A percentile compares a stretch with the other conserved stretches of the same genome.
These are phyloP conservation scores for Fusarium tricinctum DNA, from an alignment of 2,329 filamentous ascomycete genomes.

Conservation along the genomic window DNA sequence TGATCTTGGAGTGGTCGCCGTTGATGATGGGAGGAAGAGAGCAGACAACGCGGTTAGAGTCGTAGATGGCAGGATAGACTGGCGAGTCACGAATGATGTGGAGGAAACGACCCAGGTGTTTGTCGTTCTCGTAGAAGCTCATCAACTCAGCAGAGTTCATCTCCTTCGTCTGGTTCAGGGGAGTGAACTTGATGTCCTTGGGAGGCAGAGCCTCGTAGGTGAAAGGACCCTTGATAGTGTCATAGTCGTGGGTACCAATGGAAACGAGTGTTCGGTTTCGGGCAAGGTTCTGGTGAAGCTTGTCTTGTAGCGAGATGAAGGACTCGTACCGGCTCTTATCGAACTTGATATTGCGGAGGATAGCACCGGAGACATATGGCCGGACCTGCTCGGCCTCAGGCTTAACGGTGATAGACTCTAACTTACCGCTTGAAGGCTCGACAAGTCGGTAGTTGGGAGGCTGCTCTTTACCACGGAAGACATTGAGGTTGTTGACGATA, in stretches of 20 bases:
- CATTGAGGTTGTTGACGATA: conserved; percentile 94
- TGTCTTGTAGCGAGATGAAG: conserved; percentile 98
- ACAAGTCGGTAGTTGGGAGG: conserved; percentile 85
- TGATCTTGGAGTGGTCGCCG: conserved; percentile 96
- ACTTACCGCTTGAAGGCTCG: conserved; percentile 77
- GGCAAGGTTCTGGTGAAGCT: conserved; percentile 95
- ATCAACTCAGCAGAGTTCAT: conserved; percentile 93
- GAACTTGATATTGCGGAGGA: conserved; percentile 92
- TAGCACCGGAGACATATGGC: conserved; percentile 89
- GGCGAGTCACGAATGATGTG: conserved; percentile 95
- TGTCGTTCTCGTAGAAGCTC: conserved; percentile 95
- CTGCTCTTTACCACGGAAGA: conserved; percentile 84
- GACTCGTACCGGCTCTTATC: conserved; percentile 92
- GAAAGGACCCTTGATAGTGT: conserved; percentile 94
- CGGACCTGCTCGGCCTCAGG: conserved; percentile 82
- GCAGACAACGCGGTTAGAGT: conserved; percentile 87
- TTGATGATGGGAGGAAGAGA: conserved; percentile 99
- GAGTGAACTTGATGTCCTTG: conserved; percentile 91
- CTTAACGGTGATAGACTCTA: conserved; percentile 85
- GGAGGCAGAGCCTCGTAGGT: conserved; percentile 93
- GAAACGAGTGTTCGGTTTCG: conserved; percentile 94
- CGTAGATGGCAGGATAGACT: conserved; percentile 95
- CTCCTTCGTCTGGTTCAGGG: conserved; percentile 90
- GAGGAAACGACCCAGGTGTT: conserved; percentile 88
- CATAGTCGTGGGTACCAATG: conserved; percentile 96